Base-by-base conservation (phyloP, 2,329 filamentous ascomycete genomes). In the Talaromyces sp. region DNA sequence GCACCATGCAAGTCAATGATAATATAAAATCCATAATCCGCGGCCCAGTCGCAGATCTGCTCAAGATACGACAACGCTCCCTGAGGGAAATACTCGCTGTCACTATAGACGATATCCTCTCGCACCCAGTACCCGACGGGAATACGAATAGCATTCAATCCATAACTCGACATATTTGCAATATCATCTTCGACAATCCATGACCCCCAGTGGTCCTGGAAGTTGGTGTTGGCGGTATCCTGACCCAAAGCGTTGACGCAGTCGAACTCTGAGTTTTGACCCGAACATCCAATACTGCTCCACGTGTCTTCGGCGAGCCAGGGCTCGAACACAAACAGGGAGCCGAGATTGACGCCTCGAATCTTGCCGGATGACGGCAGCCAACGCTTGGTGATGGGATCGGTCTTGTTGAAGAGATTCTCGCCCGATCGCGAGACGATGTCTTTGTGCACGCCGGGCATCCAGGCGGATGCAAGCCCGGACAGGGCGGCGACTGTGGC, bases 121-220 rank as follows among this genome's bases (percentile, higher is more conserved):
- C 80, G 74, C 40, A 84, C 73, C 83, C 83, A 86, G 71, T 83
- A 86, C 8, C 83, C 84, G 3, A 85, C 72, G 0, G 83, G 82
- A 23, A 86, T 79, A 5, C 83, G 77, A 54, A 86, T 75, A 0
- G 82, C 82, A 68, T 85, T 85, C 44, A 85, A 71, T 0, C 82
- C 81, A 46, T 78, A 80, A 46, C 70, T 74, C n/a, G 73, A 68
- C 73, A 85, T 85, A 66, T 80, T 70, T 23, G 77, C 69, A 56
- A 86, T 75, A 67, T 85, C 83, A 1, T 74, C 67, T 61, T 80
- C 68, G 3, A 77, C 81, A 64, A 84, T 80, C 76, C 79, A 86
- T 0, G 75, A 75, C 31, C 69, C 71, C 81, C 82, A 85, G 68
- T 86, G 83, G 6, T 71, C 69, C 62, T 79, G 71, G 68, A 84